Base-by-base conservation (phyloP, 1,139 yeast genomes). In the Geotrichum restrictum region DNA sequence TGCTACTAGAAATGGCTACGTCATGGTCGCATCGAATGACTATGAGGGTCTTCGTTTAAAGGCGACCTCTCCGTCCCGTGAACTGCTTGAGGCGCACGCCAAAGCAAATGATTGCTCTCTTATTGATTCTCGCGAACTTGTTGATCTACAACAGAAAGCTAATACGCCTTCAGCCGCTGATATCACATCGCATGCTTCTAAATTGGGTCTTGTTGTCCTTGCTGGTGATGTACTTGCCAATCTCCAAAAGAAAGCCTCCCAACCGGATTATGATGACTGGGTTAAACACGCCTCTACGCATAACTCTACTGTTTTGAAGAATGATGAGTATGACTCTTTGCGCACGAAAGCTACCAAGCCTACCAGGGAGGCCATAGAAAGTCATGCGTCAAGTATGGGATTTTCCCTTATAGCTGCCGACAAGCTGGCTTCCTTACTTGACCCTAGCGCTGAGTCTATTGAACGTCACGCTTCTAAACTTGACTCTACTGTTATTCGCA, bases 361-460 rank as follows among this genome's bases (percentile, higher is more conserved):
- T 40, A 42, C 48, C 13, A 16, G 19, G 29, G 22, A 18, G 11
- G 54, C 46, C 21, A 16, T 51, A 36, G 45, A 39, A 27, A 37
- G 69, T 11, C 78, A 74, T 61, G 82, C 82, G 1, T n/a, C 18
- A 11, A 31, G 42, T 6, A 33, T 43, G 34, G 56, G 54, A 5
- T 27, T 47, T 10, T 14, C 48, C 2, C 22, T 53, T 11, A 16
- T 55, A 18, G 24, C 52, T 11, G 11, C 46, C 6, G 19, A 66
- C 22, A 73, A 70, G 55, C 46, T 64, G 27, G 62, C 60, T 18
- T 22, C 57, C 67, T 50, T 69, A 66, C 56, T 61, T 62, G 55
- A 61, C 38, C 72, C 73, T 1, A 62, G 70, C 3, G 62, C 61
- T 52, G 63, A 62, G 6, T 63, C 65, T 13, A 43, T 69, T 22